A percentile compares a stretch with the other conserved stretches of the same genome.
These are phyloP conservation scores for Trichomonas vaginalis DNA, from an alignment of 208 protist genomes.

Conservation along the genomic window DNA sequence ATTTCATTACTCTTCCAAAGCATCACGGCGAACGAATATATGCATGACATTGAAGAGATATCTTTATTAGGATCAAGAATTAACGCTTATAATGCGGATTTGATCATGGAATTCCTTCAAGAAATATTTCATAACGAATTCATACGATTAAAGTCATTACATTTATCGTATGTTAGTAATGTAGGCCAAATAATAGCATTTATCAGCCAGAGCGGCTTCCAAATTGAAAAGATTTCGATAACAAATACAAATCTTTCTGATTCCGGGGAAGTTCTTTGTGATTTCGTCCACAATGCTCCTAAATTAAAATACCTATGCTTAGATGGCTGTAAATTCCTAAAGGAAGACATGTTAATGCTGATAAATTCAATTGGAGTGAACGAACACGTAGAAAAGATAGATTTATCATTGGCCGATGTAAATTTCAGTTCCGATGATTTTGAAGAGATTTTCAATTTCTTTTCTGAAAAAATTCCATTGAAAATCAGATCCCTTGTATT, in stretches of 20 bases:
- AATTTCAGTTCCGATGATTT: not conserved
- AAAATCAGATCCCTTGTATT: not conserved
- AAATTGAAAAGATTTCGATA: not conserved
- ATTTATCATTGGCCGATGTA: not conserved
- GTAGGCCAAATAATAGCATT: not conserved
- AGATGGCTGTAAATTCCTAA: not conserved
- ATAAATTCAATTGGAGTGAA: not conserved
- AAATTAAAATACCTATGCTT: not conserved
- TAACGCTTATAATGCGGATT: not conserved
- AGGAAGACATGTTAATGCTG: not conserved
- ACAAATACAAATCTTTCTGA: not conserved
- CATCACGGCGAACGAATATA: not conserved
- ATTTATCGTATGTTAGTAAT: not conserved
- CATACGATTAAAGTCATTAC: not conserved
- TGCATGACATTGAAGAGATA: not conserved
- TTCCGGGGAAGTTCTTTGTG: not conserved
- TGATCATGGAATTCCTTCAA: not conserved
- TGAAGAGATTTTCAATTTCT: not conserved
- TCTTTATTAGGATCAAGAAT: not conserved
- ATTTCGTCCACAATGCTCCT: not conserved
- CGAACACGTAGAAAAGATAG: not conserved
- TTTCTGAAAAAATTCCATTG: not conserved
- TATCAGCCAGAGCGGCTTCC: not conserved
- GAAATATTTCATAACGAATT: not conserved
- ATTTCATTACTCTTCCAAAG: not conserved